A percentile compares a stretch with the other conserved stretches of the same genome.
phyloP scores from a whole-genome alignment of 306 rosid genomes.

The Spatholobus suberectus region DNA sequence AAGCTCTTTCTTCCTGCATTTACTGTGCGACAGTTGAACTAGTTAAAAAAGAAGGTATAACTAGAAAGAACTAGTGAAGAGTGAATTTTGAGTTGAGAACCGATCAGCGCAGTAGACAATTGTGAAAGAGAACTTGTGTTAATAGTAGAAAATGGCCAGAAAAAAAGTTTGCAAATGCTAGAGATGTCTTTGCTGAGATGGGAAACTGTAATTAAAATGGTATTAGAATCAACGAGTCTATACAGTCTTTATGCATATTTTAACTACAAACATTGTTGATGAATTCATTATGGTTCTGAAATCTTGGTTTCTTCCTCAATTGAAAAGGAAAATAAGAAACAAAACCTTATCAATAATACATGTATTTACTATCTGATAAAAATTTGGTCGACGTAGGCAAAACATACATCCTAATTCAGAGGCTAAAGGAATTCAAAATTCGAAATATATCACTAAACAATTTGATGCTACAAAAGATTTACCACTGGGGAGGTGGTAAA shows the following conservation, averaged over 20 bases:
- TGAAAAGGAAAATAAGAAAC: not conserved
- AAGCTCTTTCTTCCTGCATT: not conserved
- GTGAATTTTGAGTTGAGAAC: not conserved
- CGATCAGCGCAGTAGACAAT: not conserved
- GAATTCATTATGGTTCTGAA: slow-evolving; percentile 17
- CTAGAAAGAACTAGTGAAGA: not conserved
- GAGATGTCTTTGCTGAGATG: not conserved
- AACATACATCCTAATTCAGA: slow-evolving; percentile 7
- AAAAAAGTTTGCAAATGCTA: slow-evolving; percentile 1
- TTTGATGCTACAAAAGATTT: slow-evolving; percentile 49
- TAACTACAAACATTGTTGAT: slow-evolving; percentile 2
- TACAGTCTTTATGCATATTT: slow-evolving; percentile 10
- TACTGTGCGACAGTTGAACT: not conserved
- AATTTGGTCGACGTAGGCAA: not conserved
- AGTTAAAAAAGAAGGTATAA: not conserved
- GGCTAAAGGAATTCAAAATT: slow-evolving; percentile 12
- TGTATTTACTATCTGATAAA: slow-evolving; percentile 19
- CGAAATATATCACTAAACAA: not conserved
- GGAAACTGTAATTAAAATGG: slow-evolving; percentile 5
- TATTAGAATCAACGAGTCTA: not conserved
- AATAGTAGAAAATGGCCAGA: not conserved
- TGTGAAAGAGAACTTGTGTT: not conserved
- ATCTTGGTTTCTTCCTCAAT: not conserved
- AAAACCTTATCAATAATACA: not conserved
- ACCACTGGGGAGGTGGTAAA: slow-evolving; percentile 60